Base-by-base conservation (phyloP, 2,329 filamentous ascomycete genomes). In the Epichloe typhina region DNA sequence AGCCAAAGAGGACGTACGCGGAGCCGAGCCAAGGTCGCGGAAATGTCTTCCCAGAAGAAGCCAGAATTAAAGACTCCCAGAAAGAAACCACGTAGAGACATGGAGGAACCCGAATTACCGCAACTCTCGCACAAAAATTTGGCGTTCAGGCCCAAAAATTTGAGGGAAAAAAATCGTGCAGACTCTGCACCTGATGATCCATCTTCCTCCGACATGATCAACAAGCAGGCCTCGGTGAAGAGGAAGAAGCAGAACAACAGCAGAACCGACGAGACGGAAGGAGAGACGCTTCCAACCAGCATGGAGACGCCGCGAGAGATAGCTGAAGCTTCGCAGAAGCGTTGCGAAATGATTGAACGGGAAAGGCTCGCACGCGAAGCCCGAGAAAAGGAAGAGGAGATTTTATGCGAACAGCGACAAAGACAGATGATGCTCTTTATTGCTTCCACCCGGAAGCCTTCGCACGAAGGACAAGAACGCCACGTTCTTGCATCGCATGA, bases 391-490 rank as follows among this genome's bases (percentile, higher is more conserved):
- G 50, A 43, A 6, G 50, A 47, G 7, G 40, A 41, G 31, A 39
- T 47, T 31, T 33, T 23, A n/a, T 44, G 37, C 26, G 47, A 55
- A 9, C 39, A 21, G 0, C 45, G 51, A 19, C 48, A 55, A 1
- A 40, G n/a, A 9, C 54, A 52, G 13, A 45, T 45, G 47, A 50
- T 56, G 40, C 54, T 53, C 31, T 63, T 59, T 21, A 26, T 55
- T 7, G 50, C 50, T 11, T 56, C 54, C 2, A 53, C 52, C 3
- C 54, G 58, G 43, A 5, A 9, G 4, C 44, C n/a, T 35, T 13
- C 19, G 23, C 55, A 55, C 53, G 8, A 23, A 5, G 31, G n/a
- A 38, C 47, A 50, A 8, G 43, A 45, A 4, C 35, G 11, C 6
- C 13, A 17, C 8, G 19, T 4, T 12, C 19, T 43, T 12, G 23